Base-by-base conservation (phyloP, 371 early-diverging fungal genomes). In the Amoeboaphelidium occidentale region DNA sequence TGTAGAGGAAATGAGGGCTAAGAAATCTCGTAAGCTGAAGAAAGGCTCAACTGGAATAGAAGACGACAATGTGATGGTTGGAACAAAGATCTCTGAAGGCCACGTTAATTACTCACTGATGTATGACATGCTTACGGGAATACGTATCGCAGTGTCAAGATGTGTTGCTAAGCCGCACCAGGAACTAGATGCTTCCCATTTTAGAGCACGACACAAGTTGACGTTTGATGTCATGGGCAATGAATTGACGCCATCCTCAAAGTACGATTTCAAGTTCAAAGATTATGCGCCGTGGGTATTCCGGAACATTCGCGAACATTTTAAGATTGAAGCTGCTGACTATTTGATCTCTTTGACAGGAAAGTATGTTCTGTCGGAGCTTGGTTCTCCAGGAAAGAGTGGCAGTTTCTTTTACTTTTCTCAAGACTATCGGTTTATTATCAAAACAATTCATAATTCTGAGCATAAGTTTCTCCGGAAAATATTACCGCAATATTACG, bases 261-360 rank as follows among this genome's bases (percentile, higher is more conserved):
- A 78, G 51, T 92, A 92, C 63, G 92, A 94, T 53, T 94, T 92
- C 63, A 91, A 93, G 61, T 94, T 93, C 59, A 94, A 92, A 59
- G 96, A 96, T 60, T 93, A 93, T 60, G 84, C 90, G 3, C 93
- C 91, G 3, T 86, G 85, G 86, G 89, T 88, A n/a, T 94, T 94
- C 58, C 75, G 91, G 42, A 62, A 72, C 51, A 67, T 92, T 45
- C 67, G 96, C 27, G 79, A 85, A 48, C 69, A 70, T n/a, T 91
- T 89, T 59, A 70, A 75, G 43, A 76, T 96, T 25, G 84, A 87
- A 56, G 72, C 91, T 17, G 80, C 82, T n/a, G 92, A 96, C 49
- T 96, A 96, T 55, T 65, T 96, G 66, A 66, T 83, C 55, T 91
- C 93, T 1, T 62, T 93, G 43, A 93, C 94, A 0, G 84, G 82